Evolutionary conservation across 805 yeast species (phyloP), one percentile per base, ranked within the genome.

Genomic region (Kodamaea nitidulidarum): DNA sequence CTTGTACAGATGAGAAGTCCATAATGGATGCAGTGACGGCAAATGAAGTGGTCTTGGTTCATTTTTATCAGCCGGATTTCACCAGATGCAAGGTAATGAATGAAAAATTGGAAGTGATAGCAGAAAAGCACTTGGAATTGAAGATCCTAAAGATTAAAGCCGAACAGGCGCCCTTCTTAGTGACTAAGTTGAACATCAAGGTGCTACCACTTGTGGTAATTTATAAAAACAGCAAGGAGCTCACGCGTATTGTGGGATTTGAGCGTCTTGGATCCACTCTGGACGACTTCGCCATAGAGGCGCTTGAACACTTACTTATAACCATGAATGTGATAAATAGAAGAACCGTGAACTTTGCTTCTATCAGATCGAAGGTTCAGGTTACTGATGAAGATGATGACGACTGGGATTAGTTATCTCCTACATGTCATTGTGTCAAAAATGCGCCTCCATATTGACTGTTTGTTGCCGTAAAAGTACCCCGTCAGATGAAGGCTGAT

Each of bases 181-280:
- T 79, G 4, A 61, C 77, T 2, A 79, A 77, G 52, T 67, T 88
- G 28, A 63, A 67, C 2, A 70, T 88, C 36, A 76, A 81, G 53
- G 79, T 82, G 8, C 65, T 87, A 4, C 96, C 96, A 0, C 81
- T 80, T 47, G 79, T 86, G 2, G 58, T 83, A 2, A 65, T 78
- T 7, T 87, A 81, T 52, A 63, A 61, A 9, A 63, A 73, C 26
- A 90, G 90, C 1, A 58, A 69, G 32, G 91, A 84, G 49, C 54
- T 65, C 3, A 69, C 72, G 10, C 61, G 86, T 44, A 51, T 85
- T 4, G 71, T 85, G 4, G 96, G 96, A 4, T 81, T 87, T 50
- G 81, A 80, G 38, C 71, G 74, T 22, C 60, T 86, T 32, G 75
- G 78, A 20, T 50, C 55, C 25, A 62, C 71, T 36, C 61, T 69